Base-by-base conservation (phyloP, 2,329 filamentous ascomycete genomes). In the Pseudopithomyces chartarum region DNA sequence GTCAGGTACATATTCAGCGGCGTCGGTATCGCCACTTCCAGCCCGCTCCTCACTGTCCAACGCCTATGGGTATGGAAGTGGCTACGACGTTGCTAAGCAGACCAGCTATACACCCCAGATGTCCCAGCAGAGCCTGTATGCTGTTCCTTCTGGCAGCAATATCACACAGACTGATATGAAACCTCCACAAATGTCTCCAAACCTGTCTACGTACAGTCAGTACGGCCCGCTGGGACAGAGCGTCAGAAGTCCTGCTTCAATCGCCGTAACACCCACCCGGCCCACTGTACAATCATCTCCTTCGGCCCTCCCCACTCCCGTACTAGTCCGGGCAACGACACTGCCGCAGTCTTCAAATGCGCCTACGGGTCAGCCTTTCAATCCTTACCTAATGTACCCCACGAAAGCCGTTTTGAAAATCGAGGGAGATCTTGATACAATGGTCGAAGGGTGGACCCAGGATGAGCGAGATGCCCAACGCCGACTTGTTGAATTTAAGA, bases 401-500 rank as follows among this genome's bases (percentile, higher is more conserved):
- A 73, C 76, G 19, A 97, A 97, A 79, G 95, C 93, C 0, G 81
- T 89, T 17, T 81, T 98, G 29, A 92, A 95, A 69, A 89, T 98
- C 57, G 85, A 90, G 52, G 93, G 93, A 19, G 91, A 97, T 68
- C 83, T 99, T 46, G 87, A 92, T 50, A 80, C 82, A 7, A 97
- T 98, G 94, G 87, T 87, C 0, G 85, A 90, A 60, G 85, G 87
- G 59, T 99, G 95, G 95, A 89, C 86, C 0, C 78, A 83, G 26
- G 92, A 96, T 60, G 95, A 99, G 75, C 88, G 87, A 78, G 85
- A 88, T 36, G 87, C 87, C 52, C 90, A 90, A 67, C 84, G 95
- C 45, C 86, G 95, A 34, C 88, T 99, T 36, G 93, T 99, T 17
- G 86, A 93, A 66, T 99, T 99, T 79, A 88, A 85, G 66, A 89